phyloP scores from a whole-genome alignment of 2,329 filamentous ascomycete species.

The Nigrospora osmanthi region DNA sequence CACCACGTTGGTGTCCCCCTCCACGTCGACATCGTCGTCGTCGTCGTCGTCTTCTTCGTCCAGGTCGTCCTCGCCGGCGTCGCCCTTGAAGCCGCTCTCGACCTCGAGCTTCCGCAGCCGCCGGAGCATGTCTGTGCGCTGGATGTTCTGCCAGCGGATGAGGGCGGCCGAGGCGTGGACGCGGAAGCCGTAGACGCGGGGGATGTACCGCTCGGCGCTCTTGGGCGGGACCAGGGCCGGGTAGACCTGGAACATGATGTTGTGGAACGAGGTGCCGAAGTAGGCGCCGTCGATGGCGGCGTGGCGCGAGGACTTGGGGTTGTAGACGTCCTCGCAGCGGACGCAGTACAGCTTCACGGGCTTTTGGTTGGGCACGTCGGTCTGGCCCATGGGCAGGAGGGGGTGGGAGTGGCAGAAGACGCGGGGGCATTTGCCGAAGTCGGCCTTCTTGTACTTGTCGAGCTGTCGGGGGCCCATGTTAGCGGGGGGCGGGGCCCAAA shows the following conservation, averaged over 20 bases:
- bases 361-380: slow-evolving; percentile 79
- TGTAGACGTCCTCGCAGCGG: slow-evolving; percentile 97
- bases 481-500: background rate
- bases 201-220: slow-evolving; percentile 77
- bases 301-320: slow-evolving; percentile 92
- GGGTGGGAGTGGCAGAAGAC: slow-evolving; percentile 93
- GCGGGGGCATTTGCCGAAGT: slow-evolving; percentile 96
- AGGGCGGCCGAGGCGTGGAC: slow-evolving; percentile 86
- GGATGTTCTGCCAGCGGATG: slow-evolving; percentile 80
- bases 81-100: slow-evolving; percentile 73
- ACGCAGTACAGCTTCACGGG: slow-evolving; percentile 96
- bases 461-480: slow-evolving; percentile 46
- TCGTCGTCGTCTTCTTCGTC: slow-evolving; percentile 60
- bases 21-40: slow-evolving; percentile 33
- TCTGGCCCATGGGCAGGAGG: slow-evolving; percentile 88
- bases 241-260: slow-evolving; percentile 98
- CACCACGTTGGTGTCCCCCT: slow-evolving; percentile 2
- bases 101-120: slow-evolving; percentile 64
- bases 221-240: slow-evolving; percentile 83
- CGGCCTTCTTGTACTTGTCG: slow-evolving; percentile 96
- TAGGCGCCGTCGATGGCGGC: slow-evolving; percentile 94
- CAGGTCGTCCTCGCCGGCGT: slow-evolving; percentile 48
- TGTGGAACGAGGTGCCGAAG: slow-evolving; percentile 97
- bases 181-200: slow-evolving; percentile 89
- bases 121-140: slow-evolving; percentile 74